Evolutionary conservation across 768 basidiomycete genomes (phyloP).

Genomic region (Kwoniella sp.): DNA sequence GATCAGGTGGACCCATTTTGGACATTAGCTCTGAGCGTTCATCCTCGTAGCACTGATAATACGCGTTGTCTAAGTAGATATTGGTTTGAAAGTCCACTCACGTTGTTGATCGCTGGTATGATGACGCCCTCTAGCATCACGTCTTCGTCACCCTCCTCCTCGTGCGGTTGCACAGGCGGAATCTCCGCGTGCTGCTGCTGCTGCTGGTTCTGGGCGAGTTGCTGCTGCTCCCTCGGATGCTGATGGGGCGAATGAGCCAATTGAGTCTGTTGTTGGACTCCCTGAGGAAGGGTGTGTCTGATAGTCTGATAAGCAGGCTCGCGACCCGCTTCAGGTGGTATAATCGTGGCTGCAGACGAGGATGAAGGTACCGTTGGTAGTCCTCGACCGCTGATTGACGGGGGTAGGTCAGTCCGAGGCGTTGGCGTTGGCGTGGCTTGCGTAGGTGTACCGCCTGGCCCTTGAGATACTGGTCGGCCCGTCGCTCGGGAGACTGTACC

Average conservation of each 20-base stretch:
- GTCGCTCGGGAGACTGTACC: constrained; percentile 60
- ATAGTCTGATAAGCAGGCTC: constrained; percentile 21
- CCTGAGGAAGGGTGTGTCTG: constrained; percentile 18
- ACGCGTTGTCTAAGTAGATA: too few relatives aligned
- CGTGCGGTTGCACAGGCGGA: constrained; percentile 4
- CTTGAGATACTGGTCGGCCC: constrained; percentile 62
- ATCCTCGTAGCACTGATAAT: too few relatives aligned
- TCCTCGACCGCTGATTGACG: constrained; percentile 27
- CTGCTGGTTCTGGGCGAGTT: neutral
- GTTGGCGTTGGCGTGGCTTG: constrained; percentile 2
- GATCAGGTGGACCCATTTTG: too few relatives aligned
- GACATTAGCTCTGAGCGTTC: too few relatives aligned
- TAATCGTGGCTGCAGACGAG: constrained; percentile 58
- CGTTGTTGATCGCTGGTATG: constrained; percentile 92
- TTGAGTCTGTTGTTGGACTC: neutral
- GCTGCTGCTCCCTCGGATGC: neutral
- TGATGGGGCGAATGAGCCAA: neutral
- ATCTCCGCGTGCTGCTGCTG: neutral
- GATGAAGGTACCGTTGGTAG: constrained; percentile 26
- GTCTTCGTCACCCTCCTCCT: constrained; percentile 48
- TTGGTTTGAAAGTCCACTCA: too few relatives aligned
- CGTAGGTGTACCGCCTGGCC: neutral
- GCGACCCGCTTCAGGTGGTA: constrained; percentile 1
- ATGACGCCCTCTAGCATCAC: constrained; percentile 97
- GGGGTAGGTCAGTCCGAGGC: constrained; percentile 7